Evolutionary conservation across 768 basidiomycete genomes (phyloP), one percentile per base, ranked within the genome.

Genomic region (Termitomyces sp.): DNA sequence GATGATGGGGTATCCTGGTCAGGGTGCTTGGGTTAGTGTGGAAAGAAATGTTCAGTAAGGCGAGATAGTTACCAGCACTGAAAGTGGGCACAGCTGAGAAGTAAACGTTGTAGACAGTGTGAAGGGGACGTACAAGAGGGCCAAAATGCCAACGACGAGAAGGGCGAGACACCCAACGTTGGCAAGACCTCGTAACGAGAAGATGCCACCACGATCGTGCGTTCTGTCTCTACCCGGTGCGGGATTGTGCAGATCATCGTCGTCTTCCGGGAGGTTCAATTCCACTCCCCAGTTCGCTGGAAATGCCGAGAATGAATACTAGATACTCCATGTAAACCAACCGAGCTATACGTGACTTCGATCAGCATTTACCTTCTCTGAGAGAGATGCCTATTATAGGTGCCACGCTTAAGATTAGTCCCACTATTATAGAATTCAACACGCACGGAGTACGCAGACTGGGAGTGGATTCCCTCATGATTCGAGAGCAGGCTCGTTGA

Each of bases 161-260:
- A 89, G 56, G 54, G 81, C 68, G 14, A 92, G 74, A 65, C 86
- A 91, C 0, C 88, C 83, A 3, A 87, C 75, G 65, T 92, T 92
- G 3, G 76, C 76, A 44, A 89, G 62, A 9, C 89, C 90, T 58
- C 89, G 76, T 10, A 67, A 49, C 18, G 88, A 88, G 56, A 83
- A 82, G 51, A 91, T 77, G 48, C 76, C 87, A 9, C 83, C 81
- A 39, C 53, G 69, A 67, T 88, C 84, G n/a, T 75, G 77, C 64
- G 77, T 77, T 45, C 76, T 66, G 61, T 87, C 82, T 20, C 82
- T 75, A 33, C 66, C 73, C 4, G 84, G 81, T 68, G 86, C 81
- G 0, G 87, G 87, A 62, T 82, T 84, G 64, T 89, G 87, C 3
- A 89, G 75, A 50, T 77, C 71, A 64, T 89, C 87, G 60, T 89